Base-by-base conservation (phyloP, 257 asterid species). In the Scutellaria barbata region DNA sequence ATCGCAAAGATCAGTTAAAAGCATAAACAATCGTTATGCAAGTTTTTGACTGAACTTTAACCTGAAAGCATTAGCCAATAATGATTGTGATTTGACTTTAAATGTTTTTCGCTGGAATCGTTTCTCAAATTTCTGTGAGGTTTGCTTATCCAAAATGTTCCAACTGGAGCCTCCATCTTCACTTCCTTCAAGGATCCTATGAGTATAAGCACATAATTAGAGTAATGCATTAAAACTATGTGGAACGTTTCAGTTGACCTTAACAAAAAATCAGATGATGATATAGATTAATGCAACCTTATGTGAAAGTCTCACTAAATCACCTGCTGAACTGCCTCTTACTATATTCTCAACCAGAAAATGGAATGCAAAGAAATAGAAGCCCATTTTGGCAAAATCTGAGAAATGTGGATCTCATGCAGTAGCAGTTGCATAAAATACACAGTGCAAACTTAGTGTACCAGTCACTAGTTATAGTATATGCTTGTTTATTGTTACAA, bases 171-270 rank as follows among this genome's bases (percentile, higher is more conserved):
- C 97, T 63, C 90, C 91, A 59, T 93, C 88, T 22, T 69, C 85
- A 76, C 98, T 90, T 80, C 96, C 97, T 87, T 94, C 98, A 10
- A 94, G 53, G 71, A 85, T 76, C 98, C 98, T 94, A 67, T 10
- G 5, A 71, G 48, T 65, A 75, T 58, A 71, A 13, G 59, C 42
- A 35, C 52, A 58, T 18, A 54, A 9, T 54, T 12, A n/a, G 13
- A 4, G 57, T 4, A n/a, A 9, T 5, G 56, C 13, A 30, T 9
- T 66, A 7, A 4, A 16, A 52, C n/a, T 14, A n/a, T 30, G 5
- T 11, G 57, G 57, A 18, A 57, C 66, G 57, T 57, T 56, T 35
- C 53, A 14, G 60, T 4, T 69, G 35, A 30, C 48, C 13, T 10
- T 2, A 10, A 7, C 48, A 43, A 43, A 43, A 43, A 1, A 30